These are phyloP conservation scores for Metschnikowia drakensbergensis DNA, from an alignment of 805 yeast species.

Conservation along the genomic window DNA sequence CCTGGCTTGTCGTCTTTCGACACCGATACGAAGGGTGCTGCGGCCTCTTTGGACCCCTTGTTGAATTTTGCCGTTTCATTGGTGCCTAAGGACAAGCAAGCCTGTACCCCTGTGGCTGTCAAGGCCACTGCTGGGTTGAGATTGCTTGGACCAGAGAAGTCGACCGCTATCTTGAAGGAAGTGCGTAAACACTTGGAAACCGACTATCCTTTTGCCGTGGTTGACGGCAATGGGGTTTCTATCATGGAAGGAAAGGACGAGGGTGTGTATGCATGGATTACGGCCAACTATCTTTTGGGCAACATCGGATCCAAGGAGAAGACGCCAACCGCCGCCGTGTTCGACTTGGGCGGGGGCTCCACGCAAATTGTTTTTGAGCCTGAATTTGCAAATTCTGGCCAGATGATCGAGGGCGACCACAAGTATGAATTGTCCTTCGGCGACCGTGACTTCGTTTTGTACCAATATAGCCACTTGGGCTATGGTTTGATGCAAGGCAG, in stretches of 20 bases:
- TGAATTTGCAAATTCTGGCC: slow-evolving; percentile 51
- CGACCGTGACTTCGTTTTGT: slow-evolving; percentile 70
- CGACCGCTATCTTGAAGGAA: slow-evolving; percentile 66
- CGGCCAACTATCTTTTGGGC: slow-evolving; percentile 88
- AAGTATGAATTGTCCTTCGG: slow-evolving; percentile 80
- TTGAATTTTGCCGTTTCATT: slow-evolving; percentile 68
- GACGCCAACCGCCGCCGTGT: slow-evolving; percentile 90
- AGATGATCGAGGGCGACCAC: slow-evolving; percentile 83
- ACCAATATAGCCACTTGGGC: slow-evolving; percentile 93
- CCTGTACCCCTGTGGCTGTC: slow-evolving; percentile 91
- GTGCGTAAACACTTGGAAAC: slow-evolving; percentile 72
- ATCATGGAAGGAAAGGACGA: slow-evolving; percentile 97
- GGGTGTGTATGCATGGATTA: slow-evolving; percentile 98
- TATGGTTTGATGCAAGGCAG: slow-evolving; percentile 95
- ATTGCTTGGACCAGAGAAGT: slow-evolving; percentile 70
- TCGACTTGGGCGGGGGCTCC: slow-evolving; percentile 97
- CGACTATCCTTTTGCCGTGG: slow-evolving; percentile 90
- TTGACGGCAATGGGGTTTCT: slow-evolving; percentile 77
- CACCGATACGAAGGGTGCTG: slow-evolving; percentile 79
- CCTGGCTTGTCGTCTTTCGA: slow-evolving; percentile 91
- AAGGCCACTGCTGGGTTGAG: slow-evolving; percentile 98
- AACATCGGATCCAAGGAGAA: slow-evolving; percentile 81
- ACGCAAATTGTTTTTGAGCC: slow-evolving; percentile 99
- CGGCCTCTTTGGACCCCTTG: slow-evolving; percentile 81
- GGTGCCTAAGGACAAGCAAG: slow-evolving; percentile 69